phyloP scores from a whole-genome alignment of 192 early-diverging fungal genomes.

The Helicostylum pulchrum region DNA sequence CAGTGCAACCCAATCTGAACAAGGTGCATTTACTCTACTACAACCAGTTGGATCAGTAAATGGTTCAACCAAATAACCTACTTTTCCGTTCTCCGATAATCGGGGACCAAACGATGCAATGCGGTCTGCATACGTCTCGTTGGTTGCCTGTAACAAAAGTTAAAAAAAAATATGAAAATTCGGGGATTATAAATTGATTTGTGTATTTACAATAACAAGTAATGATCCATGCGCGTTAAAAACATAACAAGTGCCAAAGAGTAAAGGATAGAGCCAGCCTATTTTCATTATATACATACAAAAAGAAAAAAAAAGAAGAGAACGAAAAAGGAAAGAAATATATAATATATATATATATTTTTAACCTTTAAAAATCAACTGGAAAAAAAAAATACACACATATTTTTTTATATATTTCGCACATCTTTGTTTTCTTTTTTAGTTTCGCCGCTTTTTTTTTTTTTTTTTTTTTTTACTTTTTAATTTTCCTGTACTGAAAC shows the following conservation, averaged over 20 bases:
- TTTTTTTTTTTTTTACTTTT: too few species aligned
- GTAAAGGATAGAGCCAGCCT: not conserved
- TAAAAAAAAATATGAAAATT: not conserved
- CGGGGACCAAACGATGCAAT: constrained; percentile 85
- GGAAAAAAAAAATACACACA: too few species aligned
- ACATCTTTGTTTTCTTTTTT: too few species aligned
- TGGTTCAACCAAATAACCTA: constrained; percentile 59
- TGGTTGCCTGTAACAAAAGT: constrained; percentile 42
- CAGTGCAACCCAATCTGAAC: constrained; percentile 70
- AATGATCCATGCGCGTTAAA: not conserved
- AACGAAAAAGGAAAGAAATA: not conserved
- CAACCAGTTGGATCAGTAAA: constrained; percentile 58
- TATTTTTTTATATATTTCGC: too few species aligned
- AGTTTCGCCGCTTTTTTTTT: too few species aligned
- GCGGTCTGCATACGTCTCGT: constrained; percentile 59
- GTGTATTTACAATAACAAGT: constrained; percentile 19
- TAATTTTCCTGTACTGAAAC: not conserved
- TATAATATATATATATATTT: too few species aligned
- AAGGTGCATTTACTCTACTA: constrained; percentile 29
- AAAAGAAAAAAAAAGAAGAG: not conserved
- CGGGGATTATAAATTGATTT: constrained; percentile 1
- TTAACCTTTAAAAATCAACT: too few species aligned
- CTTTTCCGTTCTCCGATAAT: constrained; percentile 65
- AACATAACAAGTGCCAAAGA: not conserved
- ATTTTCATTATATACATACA: not conserved